Evolutionary conservation across 2,329 filamentous ascomycete genomes (phyloP).

Genomic region (Botrytis porri): DNA sequence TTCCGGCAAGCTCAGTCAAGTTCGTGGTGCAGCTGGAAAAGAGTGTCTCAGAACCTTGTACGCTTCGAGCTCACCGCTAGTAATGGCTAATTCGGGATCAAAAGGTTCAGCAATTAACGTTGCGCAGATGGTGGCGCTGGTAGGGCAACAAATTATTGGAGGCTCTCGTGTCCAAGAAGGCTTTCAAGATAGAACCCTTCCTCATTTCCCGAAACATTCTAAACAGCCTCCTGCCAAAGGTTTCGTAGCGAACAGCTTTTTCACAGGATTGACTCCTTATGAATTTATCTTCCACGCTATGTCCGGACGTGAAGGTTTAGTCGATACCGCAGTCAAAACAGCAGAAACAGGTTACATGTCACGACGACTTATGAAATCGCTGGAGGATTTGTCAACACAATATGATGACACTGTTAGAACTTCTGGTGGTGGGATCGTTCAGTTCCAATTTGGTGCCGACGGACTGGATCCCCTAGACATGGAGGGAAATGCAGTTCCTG

Average conservation of each 20-base stretch:
- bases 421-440: constrained; percentile 82
- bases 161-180: constrained; percentile 90
- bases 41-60: constrained; percentile 89
- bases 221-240: constrained; percentile 92
- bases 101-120: constrained; percentile 98
- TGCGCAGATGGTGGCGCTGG: constrained; percentile 95
- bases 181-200: constrained; percentile 91
- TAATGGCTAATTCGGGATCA: constrained; percentile 96
- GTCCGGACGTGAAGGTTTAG: constrained; percentile 94
- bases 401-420: constrained; percentile 96
- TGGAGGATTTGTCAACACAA: constrained; percentile 89
- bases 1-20: constrained; percentile 86
- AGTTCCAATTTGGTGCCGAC: constrained; percentile 97
- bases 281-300: constrained; percentile 99
- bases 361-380: constrained; percentile 92
- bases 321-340: constrained; percentile 98
- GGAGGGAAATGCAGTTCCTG: constrained; percentile 90
- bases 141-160: constrained; percentile 97
- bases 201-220: constrained; percentile 92
- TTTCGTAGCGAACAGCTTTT: constrained; percentile 97
- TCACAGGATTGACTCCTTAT: constrained; percentile 81
- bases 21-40: constrained; percentile 85
- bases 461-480: constrained; percentile 95
- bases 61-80: constrained; percentile 84
- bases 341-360: constrained; percentile 99